phyloP scores from a whole-genome alignment of 306 rosid genomes.

The Biancaea sappan region DNA sequence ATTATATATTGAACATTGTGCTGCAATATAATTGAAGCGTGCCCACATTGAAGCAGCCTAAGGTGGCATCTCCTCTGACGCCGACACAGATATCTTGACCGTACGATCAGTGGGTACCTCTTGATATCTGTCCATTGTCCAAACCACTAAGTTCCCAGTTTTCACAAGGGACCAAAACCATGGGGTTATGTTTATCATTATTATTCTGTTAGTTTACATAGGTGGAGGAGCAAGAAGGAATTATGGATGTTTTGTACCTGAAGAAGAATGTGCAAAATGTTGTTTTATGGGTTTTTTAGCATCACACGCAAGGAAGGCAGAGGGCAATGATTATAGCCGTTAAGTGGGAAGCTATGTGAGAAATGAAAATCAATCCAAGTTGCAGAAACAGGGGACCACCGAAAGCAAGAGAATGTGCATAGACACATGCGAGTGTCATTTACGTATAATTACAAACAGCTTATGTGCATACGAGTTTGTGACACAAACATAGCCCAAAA shows the following conservation, averaged over 20 bases:
- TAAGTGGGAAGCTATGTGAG: slow-evolving; percentile 32
- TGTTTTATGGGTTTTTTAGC: slow-evolving; percentile 36
- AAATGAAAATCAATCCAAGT: slow-evolving; percentile 17
- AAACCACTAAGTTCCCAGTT: not conserved
- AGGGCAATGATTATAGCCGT: slow-evolving; percentile 52
- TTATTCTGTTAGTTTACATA: slow-evolving; percentile 34
- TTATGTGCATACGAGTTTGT: not conserved
- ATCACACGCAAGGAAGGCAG: slow-evolving; percentile 40
- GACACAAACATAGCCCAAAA: not conserved
- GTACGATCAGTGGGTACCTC: slow-evolving; percentile 59
- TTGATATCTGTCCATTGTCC: slow-evolving; percentile 32
- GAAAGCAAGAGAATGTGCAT: not conserved
- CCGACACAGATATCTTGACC: slow-evolving; percentile 67
- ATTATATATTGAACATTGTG: slow-evolving; percentile 35
- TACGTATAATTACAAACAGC: not conserved
- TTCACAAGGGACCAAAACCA: slow-evolving; percentile 28
- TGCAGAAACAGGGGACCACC: slow-evolving; percentile 34
- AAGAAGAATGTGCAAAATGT: slow-evolving; percentile 37
- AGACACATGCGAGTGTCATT: not conserved
- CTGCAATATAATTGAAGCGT: slow-evolving; percentile 39
- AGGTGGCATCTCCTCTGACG: slow-evolving; percentile 51
- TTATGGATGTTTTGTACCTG: slow-evolving; percentile 42
- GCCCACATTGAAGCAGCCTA: slow-evolving; percentile 31
- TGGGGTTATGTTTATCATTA: slow-evolving; percentile 40
- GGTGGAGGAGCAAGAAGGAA: slow-evolving; percentile 34